These are phyloP conservation scores for Syzygium grande DNA, from an alignment of 345 rosid species.

Conservation along the genomic window DNA sequence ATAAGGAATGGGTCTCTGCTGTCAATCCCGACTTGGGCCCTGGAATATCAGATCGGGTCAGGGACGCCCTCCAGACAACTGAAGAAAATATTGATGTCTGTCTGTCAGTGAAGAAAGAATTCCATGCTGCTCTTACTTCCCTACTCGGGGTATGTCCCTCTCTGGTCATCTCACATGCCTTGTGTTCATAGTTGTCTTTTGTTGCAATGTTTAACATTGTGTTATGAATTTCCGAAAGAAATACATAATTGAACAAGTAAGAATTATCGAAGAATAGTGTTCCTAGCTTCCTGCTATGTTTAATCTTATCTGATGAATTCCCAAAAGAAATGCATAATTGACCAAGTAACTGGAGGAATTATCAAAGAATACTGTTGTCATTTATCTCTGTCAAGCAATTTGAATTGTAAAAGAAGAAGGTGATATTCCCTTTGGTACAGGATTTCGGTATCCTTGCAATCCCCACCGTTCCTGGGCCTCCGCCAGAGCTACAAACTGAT, in stretches of 20 bases:
- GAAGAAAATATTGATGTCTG: conserved; percentile 40
- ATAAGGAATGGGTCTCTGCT: conserved; percentile 58
- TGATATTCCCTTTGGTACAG: conserved; percentile 15
- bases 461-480: conserved; percentile 79
- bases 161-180: background rate
- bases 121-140: conserved; percentile 40
- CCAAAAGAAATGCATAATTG: conserved; percentile 11
- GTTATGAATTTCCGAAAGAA: background rate
- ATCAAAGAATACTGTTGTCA: background rate
- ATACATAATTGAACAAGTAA: too few species aligned
- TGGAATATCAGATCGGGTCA: conserved; percentile 48
- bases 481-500: conserved; percentile 66
- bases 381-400: background rate
- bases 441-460: conserved; percentile 57
- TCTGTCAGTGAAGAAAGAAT: conserved; percentile 39
- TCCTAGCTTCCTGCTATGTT: background rate
- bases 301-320: background rate
- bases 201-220: background rate
- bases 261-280: too few species aligned
- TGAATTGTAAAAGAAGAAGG: background rate
- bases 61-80: conserved; percentile 49
- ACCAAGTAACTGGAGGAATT: background rate
- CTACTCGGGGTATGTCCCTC: conserved; percentile 54
- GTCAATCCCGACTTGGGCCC: conserved; percentile 81
- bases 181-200: conserved; percentile 4